Conservation (phyloP, 2,329 filamentous ascomycete genomes). For the Exophiala sp. region DNA sequence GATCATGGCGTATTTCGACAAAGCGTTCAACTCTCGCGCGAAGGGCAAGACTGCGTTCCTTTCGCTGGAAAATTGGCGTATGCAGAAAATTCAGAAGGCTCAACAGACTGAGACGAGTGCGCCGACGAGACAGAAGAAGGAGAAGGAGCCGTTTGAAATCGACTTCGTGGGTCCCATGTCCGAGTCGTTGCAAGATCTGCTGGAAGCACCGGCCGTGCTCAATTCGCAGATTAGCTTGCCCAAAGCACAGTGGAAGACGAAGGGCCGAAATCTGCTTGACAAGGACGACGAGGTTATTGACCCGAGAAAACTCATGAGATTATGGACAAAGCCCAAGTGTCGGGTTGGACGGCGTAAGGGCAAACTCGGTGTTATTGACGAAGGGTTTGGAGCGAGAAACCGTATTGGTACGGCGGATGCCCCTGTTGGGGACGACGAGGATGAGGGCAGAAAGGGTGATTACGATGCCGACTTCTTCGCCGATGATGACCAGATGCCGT, state of each 20-base stretch:
- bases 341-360: constrained; percentile 66
- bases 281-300: constrained; percentile 95
- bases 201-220: constrained; percentile 77
- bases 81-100: constrained; percentile 79
- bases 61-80: constrained; percentile 98
- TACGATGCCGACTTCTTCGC: constrained; percentile 96
- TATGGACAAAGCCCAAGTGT: constrained; percentile 94
- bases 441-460: constrained; percentile 61
- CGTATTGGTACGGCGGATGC: constrained; percentile 48
- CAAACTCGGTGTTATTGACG: constrained; percentile 77
- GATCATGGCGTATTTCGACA: constrained; percentile 96
- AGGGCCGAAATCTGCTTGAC: constrained; percentile 85
- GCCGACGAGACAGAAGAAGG: constrained; percentile 67
- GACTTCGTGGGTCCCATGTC: constrained; percentile 79
- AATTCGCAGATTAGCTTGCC: constrained; percentile 80
- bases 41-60: constrained; percentile 76
- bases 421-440: constrained; percentile 31
- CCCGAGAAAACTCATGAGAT: constrained; percentile 78
- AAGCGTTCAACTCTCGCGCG: constrained; percentile 64
- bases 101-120: constrained; percentile 44
- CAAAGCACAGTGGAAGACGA: constrained; percentile 94
- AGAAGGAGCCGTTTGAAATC: constrained; percentile 95
- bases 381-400: constrained; percentile 84
- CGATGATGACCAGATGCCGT: constrained; percentile 59
- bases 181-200: constrained; percentile 64